Percentiles rank a stretch among this genome's conserved stretches.
Evolutionary conservation across 352 stramenopile species (phyloP).

Genomic region (Globisporangium ultimum): DNA sequence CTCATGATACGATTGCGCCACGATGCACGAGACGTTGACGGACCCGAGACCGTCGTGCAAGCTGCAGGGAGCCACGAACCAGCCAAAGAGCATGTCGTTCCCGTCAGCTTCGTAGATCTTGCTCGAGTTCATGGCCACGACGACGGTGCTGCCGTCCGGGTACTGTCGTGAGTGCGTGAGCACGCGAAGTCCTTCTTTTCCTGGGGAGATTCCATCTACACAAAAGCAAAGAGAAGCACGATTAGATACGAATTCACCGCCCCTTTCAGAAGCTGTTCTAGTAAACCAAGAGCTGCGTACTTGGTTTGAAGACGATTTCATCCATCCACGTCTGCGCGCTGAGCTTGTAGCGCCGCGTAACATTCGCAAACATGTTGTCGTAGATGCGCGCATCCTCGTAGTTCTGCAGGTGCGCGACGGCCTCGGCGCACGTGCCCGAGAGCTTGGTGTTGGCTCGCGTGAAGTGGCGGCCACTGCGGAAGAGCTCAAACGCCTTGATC

Average conservation of each 20-base stretch:
- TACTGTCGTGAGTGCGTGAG: conserved; percentile 61
- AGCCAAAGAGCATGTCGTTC: conserved; percentile 48
- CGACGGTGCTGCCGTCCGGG: conserved; percentile 50
- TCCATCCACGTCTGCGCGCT: conserved; percentile 54
- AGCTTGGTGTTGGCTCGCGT: conserved; percentile 57
- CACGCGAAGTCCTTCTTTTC: conserved; percentile 18
- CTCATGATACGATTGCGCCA: conserved; percentile 24
- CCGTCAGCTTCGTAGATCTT: conserved; percentile 22
- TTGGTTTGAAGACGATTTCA: conserved; percentile 35
- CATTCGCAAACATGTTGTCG: conserved; percentile 36
- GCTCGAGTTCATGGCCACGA: conserved; percentile 31
- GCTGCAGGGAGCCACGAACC: conserved; percentile 44
- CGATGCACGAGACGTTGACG: conserved; percentile 59
- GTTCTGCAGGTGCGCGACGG: conserved; percentile 35
- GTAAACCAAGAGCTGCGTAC: background rate
- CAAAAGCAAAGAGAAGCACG: background rate
- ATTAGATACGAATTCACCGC: background rate
- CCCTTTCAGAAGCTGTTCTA: no score
- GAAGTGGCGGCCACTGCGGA: conserved; percentile 31
- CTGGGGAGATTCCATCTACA: conserved; percentile 12
- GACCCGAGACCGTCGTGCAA: conserved; percentile 24
- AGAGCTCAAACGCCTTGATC: conserved; percentile 39
- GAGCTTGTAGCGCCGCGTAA: conserved; percentile 40
- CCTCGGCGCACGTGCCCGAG: conserved; percentile 26
- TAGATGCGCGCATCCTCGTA: conserved; percentile 59